A percentile compares a stretch with the other conserved stretches of the same genome.
Evolutionary conservation across 768 basidiomycete genomes (phyloP).

Genomic region (Mycena galopus): DNA sequence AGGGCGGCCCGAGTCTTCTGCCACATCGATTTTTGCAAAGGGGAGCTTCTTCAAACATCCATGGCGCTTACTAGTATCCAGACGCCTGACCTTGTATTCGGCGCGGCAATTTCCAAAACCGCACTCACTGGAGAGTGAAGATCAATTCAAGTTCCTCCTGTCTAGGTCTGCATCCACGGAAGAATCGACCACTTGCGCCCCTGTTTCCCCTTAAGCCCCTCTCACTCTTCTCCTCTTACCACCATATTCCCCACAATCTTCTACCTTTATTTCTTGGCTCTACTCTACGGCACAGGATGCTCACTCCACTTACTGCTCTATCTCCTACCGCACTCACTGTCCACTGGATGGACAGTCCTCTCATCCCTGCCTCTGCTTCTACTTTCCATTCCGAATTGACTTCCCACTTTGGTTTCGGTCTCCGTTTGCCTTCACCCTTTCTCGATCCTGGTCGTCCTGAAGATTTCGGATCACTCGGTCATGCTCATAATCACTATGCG

Average conservation of each 20-base stretch:
- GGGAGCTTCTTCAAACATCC: no score
- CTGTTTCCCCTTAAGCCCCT: neutral
- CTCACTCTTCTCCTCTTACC: neutral
- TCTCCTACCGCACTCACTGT: neutral
- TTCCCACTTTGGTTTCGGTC: no score
- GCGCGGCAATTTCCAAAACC: no score
- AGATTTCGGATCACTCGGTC: neutral
- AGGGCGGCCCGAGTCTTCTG: no score
- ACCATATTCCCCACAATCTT: neutral
- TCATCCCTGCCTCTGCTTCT: neutral
- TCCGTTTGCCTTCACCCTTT: neutral
- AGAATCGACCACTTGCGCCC: neutral
- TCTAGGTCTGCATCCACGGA: neutral
- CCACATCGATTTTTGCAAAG: no score
- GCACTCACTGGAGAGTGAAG: no score
- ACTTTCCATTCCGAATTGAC: no score
- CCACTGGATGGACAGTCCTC: constrained; percentile 17
- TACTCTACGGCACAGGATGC: neutral
- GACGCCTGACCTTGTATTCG: no score
- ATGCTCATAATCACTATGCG: neutral
- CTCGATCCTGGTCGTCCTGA: constrained; percentile 4
- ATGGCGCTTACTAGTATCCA: no score
- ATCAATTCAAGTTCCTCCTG: no score
- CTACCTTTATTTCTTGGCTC: neutral
- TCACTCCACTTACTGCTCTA: constrained; percentile 1